Conservation (phyloP, 2,329 filamentous ascomycete genomes). For the Ophiosphaerella narmari region DNA sequence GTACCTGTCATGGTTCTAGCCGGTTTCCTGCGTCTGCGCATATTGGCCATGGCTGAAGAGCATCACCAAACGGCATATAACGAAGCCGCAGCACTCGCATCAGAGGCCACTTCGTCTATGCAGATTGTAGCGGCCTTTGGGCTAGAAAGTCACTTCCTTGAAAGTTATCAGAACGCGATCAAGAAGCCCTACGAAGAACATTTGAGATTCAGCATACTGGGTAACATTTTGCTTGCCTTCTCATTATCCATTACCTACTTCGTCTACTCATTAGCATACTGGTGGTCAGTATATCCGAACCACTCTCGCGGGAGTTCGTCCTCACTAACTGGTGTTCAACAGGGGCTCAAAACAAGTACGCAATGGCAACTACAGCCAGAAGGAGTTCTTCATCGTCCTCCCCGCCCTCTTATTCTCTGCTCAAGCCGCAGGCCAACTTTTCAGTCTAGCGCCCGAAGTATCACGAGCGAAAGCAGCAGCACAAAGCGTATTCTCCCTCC, state of each 20-base stretch:
- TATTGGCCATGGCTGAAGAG: constrained; percentile 63
- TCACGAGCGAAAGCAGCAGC: constrained; percentile 52
- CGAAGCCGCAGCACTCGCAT: constrained; percentile 66
- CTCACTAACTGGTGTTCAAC: background rate
- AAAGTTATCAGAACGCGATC: constrained; percentile 45
- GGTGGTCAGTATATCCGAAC: constrained; percentile 45
- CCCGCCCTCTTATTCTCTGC: constrained; percentile 54
- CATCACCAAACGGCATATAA: constrained; percentile 68
- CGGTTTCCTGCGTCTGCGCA: constrained; percentile 53
- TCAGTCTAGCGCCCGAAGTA: constrained; percentile 53
- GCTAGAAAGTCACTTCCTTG: constrained; percentile 47
- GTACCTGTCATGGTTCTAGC: constrained; percentile 55
- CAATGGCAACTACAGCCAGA: constrained; percentile 47
- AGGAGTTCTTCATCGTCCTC: constrained; percentile 53
- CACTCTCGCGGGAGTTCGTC: background rate
- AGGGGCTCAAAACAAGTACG: constrained; percentile 50
- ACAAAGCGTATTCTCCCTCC: constrained; percentile 50
- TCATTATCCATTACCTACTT: constrained; percentile 54
- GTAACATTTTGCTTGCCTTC: constrained; percentile 51
- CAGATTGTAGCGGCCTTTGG: constrained; percentile 60
- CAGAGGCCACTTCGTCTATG: constrained; percentile 69
- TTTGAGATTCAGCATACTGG: constrained; percentile 45
- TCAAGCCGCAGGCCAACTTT: constrained; percentile 53
- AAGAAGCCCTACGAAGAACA: constrained; percentile 48
- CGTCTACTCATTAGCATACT: constrained; percentile 55